phyloP scores from a whole-genome alignment of 1,139 yeast species.

The Geotrichum europaeum region DNA sequence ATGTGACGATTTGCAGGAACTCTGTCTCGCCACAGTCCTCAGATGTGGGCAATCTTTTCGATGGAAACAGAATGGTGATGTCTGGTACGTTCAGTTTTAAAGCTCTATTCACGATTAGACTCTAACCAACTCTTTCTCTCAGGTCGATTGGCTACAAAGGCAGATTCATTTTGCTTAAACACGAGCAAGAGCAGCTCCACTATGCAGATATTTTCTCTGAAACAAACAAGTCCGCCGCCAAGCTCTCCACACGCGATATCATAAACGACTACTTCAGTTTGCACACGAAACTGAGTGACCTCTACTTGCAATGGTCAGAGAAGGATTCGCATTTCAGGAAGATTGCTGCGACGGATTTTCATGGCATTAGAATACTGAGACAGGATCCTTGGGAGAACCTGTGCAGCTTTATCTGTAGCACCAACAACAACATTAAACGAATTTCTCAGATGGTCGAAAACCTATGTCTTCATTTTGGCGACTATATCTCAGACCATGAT shows the following conservation, averaged over 20 bases:
- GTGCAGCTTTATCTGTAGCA: slow-evolving; percentile 84
- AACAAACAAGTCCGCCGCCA: slow-evolving; percentile 14
- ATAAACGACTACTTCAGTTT: slow-evolving; percentile 68
- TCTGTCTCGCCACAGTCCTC: slow-evolving; percentile 41
- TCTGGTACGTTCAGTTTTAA: slow-evolving; percentile 12
- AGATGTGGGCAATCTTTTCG: slow-evolving; percentile 69
- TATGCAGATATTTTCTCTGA: slow-evolving; percentile 28
- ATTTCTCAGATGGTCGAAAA: slow-evolving; percentile 90
- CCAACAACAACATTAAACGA: slow-evolving; percentile 91
- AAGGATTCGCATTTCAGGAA: slow-evolving; percentile 47
- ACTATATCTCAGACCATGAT: slow-evolving; percentile 48
- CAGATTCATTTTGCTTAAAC: slow-evolving; percentile 34
- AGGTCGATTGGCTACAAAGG: slow-evolving; percentile 37
- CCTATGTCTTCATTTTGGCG: slow-evolving; percentile 68
- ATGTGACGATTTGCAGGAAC: slow-evolving; percentile 11
- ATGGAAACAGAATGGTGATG: slow-evolving; percentile 32
- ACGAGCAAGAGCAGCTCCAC: slow-evolving; percentile 30
- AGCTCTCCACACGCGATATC: slow-evolving; percentile 36
- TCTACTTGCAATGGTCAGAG: slow-evolving; percentile 58
- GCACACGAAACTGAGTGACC: slow-evolving; percentile 45
- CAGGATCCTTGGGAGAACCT: slow-evolving; percentile 98
- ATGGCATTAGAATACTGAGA: slow-evolving; percentile 75
- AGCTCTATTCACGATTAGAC: not conserved
- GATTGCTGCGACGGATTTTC: slow-evolving; percentile 36
- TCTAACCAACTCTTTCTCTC: slow-evolving; percentile 8